Evolutionary conservation across 2,329 filamentous ascomycete genomes (phyloP), one percentile per base, ranked within the genome.

Genomic region (Ascochyta koolunga): DNA sequence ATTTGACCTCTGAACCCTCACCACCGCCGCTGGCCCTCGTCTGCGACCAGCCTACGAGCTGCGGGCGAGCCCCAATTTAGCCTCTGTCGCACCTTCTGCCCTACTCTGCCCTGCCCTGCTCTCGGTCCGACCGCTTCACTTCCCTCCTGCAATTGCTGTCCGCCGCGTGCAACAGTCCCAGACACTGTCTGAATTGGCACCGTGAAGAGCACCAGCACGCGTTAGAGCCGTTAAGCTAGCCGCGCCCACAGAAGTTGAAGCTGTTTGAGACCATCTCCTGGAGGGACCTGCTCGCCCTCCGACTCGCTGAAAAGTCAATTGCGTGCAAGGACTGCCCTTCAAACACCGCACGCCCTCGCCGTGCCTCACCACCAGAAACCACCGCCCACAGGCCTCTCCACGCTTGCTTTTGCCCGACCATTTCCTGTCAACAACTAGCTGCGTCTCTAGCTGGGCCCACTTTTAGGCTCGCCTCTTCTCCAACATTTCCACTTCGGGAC

Each of bases 401-500:
- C 70, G 69, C 67, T 66, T 62, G 62, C 59, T 64, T 68, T 66
- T 67, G 62, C 64, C 59, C 55, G 63, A 63, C 60, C 60, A 57
- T 59, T 59, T 62, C 62, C 66, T 69, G 63, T 68, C 67, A 68
- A 48, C 59, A 59, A 56, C 55, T 60, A 59, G 61, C 68, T 65
- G 67, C 64, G 69, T 69, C 64, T 65, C 63, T 68, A 60, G 59
- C 62, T 60, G 61, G 61, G 48, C 51, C 65, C 65, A 64, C 68
- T 47, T 43, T 56, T 58, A 54, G 57, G 55, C 60, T 65, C 59
- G 56, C 63, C 40, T 36, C 32, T 67, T 69, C 70, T 69, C 63
- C 64, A 70, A 50, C 66, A 72, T 71, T 73, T 68, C 72, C 69
- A 57, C 54, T 70, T 72, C 70, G 69, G 71, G 72, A 68, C 59